Evolutionary conservation across 495 filamentous ascomycete genomes (phyloP), one percentile per base, ranked within the genome.

Genomic region (Penicillium soppii): DNA sequence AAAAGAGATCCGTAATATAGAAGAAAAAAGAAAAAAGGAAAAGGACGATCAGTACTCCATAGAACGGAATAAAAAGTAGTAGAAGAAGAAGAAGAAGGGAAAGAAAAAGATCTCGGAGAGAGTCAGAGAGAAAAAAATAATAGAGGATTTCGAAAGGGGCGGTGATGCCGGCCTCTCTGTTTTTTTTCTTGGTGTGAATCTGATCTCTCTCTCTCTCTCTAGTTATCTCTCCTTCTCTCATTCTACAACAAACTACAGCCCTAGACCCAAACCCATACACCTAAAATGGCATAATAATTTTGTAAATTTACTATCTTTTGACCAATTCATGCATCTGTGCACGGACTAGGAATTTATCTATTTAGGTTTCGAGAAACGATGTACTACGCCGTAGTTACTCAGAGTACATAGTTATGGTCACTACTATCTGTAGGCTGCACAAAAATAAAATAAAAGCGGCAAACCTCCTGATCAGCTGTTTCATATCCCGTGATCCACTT

Each of bases 81-180:
- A 32, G 7, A 25, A 47, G 33, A 21, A 53, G 22, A 32, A 42
- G 42, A 41, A 15, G 42, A 47, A 30, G 36, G 27, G 43, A 29
- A 46, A 23, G 42, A 37, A 29, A n/a, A n/a, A n/a, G n/a, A n/a
- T n/a, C n/a, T n/a, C n/a, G 26, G 21, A 40, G 36, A 20, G 32
- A 33, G 22, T 29, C 44, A 35, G 30, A 43, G 30, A 38, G 27
- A 27, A 46, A 42, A 51, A 27, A 22, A 26, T 40, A 43, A 42
- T 17, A 43, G 33, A 33, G 25, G 23, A 60, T 63, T 63, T 55
- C 47, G 32, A 63, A 61, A 61, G 60, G 57, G 57, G 60, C 60
- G 47, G 58, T 42, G 44, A 58, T 56, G 48, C 47, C 30, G 55
- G 33, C 29, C 23, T 26, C 42, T 36, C n/a, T n/a, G n/a, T 50